These are phyloP conservation scores for Thermomyces lanuginosus DNA, from an alignment of 2,329 filamentous ascomycete genomes.

Conservation along the genomic window DNA sequence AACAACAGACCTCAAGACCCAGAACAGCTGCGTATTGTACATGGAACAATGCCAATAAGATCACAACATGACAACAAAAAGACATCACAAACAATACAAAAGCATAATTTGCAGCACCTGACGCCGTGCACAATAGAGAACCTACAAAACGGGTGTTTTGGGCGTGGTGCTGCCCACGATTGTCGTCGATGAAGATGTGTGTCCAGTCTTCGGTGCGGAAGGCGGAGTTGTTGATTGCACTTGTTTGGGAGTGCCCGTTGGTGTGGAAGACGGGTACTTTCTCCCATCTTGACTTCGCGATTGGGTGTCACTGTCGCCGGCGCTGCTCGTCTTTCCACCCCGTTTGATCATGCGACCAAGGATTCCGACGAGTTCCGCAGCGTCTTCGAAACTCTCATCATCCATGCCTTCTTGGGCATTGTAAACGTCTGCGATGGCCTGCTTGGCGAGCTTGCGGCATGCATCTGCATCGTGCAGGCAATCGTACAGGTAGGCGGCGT, in stretches of 20 bases:
- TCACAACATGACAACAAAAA: neutral
- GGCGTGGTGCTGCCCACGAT: constrained; percentile 6
- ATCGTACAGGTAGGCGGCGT: constrained; percentile 83
- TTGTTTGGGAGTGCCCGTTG: too few species aligned
- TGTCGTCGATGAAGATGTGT: constrained; percentile 4
- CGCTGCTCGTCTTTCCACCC: constrained; percentile 30
- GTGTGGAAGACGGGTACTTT: too few species aligned
- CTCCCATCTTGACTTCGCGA: constrained; percentile 7
- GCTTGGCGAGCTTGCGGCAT: constrained; percentile 60
- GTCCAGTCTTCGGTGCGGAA: too few species aligned
- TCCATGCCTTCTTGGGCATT: constrained; percentile 83
- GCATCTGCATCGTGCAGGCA: constrained; percentile 68
- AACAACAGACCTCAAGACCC: too few species aligned
- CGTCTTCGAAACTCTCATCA: constrained; percentile 87
- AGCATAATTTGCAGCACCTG: too few species aligned
- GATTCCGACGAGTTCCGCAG: constrained; percentile 71
- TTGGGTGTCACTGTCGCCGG: constrained; percentile 15
- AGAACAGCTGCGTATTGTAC: too few species aligned
- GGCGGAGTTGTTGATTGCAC: too few species aligned
- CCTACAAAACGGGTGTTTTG: constrained; percentile 6
- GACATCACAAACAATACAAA: too few species aligned
- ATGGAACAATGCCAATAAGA: neutral
- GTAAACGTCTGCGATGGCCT: constrained; percentile 80
- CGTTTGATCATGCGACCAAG: constrained; percentile 80
- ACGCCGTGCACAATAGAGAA: too few species aligned